Conservation (phyloP, 768 basidiomycete species). For the Boletus insuetus region DNA sequence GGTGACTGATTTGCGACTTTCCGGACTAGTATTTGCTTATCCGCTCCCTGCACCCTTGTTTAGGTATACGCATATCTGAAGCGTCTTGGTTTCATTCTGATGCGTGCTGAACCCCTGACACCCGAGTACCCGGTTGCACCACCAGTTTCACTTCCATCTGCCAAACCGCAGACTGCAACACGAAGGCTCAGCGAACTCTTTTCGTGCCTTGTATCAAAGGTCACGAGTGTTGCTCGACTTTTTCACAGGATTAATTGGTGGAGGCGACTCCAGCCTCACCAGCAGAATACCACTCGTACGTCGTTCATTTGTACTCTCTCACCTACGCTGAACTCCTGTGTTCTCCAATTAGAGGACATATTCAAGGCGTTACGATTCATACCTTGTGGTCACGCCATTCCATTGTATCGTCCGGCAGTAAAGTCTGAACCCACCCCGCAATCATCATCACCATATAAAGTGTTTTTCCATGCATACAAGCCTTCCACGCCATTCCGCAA, state of each 20-base stretch:
- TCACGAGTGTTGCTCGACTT: conserved; percentile 2
- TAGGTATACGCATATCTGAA: conserved; percentile 93
- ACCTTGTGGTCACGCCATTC: conserved; percentile 56
- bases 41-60: not conserved
- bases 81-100: conserved; percentile 87
- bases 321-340: not conserved
- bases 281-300: conserved; percentile 55
- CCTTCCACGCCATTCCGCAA: conserved; percentile 84
- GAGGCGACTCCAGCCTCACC: conserved; percentile 54
- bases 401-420: conserved; percentile 31
- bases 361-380: conserved; percentile 73
- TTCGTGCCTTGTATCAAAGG: conserved; percentile 3
- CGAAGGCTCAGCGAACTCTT: conserved; percentile 12
- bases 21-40: not conserved
- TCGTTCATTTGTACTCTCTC: not conserved
- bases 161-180: conserved; percentile 1
- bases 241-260: conserved; percentile 51
- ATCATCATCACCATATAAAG: conserved; percentile 45
- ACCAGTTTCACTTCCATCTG: conserved; percentile 18
- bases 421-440: not conserved
- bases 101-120: conserved; percentile 64
- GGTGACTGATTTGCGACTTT: conserved; percentile 40
- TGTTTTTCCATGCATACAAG: conserved; percentile 92
- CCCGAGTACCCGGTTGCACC: conserved; percentile 51
- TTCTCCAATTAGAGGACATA: conserved; percentile 49